Percentiles rank a stretch among this genome's conserved stretches.
phyloP scores from a whole-genome alignment of 805 yeast species.

The Kodamaea sagamina region DNA sequence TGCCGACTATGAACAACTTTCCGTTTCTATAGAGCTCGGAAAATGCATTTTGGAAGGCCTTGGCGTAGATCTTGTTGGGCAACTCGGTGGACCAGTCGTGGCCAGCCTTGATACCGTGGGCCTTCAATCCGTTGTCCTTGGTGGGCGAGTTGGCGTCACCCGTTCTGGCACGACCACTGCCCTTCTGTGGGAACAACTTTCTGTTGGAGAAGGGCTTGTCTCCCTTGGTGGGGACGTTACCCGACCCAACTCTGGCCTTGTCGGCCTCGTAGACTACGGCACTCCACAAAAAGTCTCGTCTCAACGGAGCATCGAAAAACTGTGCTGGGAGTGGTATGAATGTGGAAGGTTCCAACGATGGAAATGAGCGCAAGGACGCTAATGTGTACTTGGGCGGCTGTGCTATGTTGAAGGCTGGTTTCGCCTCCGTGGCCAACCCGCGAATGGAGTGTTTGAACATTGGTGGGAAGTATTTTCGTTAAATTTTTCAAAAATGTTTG shows the following conservation, averaged over 20 bases:
- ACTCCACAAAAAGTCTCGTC: slow-evolving; percentile 92
- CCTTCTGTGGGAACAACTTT: slow-evolving; percentile 87
- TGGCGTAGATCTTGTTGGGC: slow-evolving; percentile 69
- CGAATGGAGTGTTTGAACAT: slow-evolving; percentile 22
- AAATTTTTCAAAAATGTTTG: slow-evolving; percentile 2
- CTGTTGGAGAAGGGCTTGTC: slow-evolving; percentile 83
- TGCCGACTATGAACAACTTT: slow-evolving; percentile 67
- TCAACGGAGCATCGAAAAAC: slow-evolving; percentile 71
- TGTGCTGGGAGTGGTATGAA: slow-evolving; percentile 74
- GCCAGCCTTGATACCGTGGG: slow-evolving; percentile 87
- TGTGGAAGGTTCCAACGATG: slow-evolving; percentile 82
- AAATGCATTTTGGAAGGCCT: slow-evolving; percentile 80
- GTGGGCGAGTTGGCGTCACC: slow-evolving; percentile 97
- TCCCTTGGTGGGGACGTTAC: slow-evolving; percentile 82
- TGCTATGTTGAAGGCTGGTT: slow-evolving; percentile 24
- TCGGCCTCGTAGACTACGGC: slow-evolving; percentile 94
- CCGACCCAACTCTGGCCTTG: slow-evolving; percentile 83
- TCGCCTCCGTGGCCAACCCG: slow-evolving; percentile 24
- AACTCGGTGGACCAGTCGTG: slow-evolving; percentile 81
- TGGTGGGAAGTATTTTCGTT: slow-evolving; percentile 6
- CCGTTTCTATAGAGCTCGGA: slow-evolving; percentile 80
- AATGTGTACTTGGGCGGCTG: slow-evolving; percentile 71
- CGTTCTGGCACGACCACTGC: slow-evolving; percentile 90
- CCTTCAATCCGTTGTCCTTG: slow-evolving; percentile 85
- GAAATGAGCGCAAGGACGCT: slow-evolving; percentile 79